Base-by-base conservation (phyloP, 2,329 filamentous ascomycete genomes). In the Ophiostoma sp. region DNA sequence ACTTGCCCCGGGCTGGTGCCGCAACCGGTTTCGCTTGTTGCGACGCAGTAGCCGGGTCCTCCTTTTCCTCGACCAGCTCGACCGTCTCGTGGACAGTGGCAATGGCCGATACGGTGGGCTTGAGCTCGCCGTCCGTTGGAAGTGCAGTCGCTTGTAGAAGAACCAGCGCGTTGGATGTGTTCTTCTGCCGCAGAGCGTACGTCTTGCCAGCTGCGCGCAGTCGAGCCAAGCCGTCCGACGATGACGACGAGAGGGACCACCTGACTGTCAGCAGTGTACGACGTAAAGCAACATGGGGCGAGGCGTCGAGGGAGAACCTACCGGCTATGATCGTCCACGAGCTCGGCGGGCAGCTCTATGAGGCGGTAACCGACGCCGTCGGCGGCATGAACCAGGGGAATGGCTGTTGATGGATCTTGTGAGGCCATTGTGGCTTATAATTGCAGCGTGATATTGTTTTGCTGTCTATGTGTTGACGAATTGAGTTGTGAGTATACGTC, bases 131-230 rank as follows among this genome's bases (percentile, higher is more conserved):
- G 33, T 63, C 61, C 2, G 36, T 63, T 6, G 57, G 36, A 36
- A 74, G 72, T 50, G 76, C 73, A 9, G 77, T 75, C 2, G 84
- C 81, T 33, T 82, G 79, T 42, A 91, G 82, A 2, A 91, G 79
- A 77, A 91, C 87, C 64, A 91, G 83, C n/a, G 87, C 86, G 78
- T 91, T 91, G 63, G 89, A 91, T 0, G 89, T 91, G 79, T 91
- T 91, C 79, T 91, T 91, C 78, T 91, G 89, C 39, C 87, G 87
- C 64, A 91, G 83, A 6, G 84, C 84, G 81, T 90, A 91, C 19
- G 85, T 86, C 76, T 85, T 86, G 71, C 82, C 80, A 3, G 84
- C 84, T 0, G 85, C 84, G 76, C 82, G 85, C 71, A 91, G 84
- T 57, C 90, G 79, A 33, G 88, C 88, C 15, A 86, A 15, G 85